Percentiles rank a stretch among this genome's conserved stretches.
These are phyloP conservation scores for Globisporangium recalcitrans DNA, from an alignment of 352 stramenopile genomes.

Conservation along the genomic window DNA sequence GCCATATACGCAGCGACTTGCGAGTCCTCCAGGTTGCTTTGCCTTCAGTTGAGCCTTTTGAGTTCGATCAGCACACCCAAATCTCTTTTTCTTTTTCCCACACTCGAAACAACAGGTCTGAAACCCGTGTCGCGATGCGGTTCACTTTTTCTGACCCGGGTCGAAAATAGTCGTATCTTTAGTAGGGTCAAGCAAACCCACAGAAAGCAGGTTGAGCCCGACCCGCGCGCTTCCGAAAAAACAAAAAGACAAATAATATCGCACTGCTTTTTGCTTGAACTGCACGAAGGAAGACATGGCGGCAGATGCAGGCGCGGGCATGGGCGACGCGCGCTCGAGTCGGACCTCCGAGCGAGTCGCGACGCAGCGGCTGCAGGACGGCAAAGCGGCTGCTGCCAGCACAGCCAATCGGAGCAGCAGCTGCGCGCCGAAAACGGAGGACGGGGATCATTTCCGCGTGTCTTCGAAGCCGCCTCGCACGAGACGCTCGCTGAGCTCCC, in stretches of 20 bases:
- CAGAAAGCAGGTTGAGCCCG: neutral
- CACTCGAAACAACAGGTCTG: neutral
- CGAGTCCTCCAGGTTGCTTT: too few relatives aligned
- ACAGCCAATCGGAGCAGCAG: neutral
- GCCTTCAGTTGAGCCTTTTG: neutral
- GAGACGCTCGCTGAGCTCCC: slow-evolving; percentile 1
- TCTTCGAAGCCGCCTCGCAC: neutral
- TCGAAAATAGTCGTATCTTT: neutral
- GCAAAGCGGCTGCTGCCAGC: neutral
- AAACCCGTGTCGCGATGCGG: neutral
- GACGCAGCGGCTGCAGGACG: neutral
- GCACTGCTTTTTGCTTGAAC: neutral
- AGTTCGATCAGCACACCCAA: neutral
- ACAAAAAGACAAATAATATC: neutral
- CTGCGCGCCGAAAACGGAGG: neutral
- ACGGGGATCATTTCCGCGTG: neutral
- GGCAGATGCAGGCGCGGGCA: neutral
- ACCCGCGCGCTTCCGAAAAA: neutral
- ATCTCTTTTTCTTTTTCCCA: neutral
- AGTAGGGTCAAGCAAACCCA: neutral
- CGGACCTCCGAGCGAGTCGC: neutral
- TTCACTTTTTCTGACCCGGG: neutral
- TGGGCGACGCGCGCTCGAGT: neutral
- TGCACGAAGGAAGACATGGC: neutral
- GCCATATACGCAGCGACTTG: too few relatives aligned